phyloP scores from a whole-genome alignment of 352 stramenopile species.

The Phytophthora brassicae region DNA sequence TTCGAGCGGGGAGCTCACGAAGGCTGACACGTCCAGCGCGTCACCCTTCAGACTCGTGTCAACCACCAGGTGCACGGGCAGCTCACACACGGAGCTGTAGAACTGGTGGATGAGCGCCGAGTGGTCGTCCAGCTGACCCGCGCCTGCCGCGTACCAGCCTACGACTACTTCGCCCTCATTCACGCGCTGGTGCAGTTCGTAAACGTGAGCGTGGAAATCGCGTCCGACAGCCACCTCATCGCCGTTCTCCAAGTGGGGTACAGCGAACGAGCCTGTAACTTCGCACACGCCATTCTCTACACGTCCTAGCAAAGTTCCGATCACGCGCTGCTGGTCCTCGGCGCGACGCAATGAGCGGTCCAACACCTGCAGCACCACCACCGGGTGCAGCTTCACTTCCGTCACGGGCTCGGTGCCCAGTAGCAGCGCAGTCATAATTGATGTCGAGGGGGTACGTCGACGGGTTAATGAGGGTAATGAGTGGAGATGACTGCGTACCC shows the following conservation, averaged over 20 bases:
- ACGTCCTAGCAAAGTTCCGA: constrained; percentile 95
- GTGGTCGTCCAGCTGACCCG: constrained; percentile 90
- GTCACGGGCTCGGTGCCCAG: constrained; percentile 81
- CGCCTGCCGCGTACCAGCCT: constrained; percentile 94
- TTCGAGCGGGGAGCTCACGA: constrained; percentile 88
- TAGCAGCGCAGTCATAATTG: constrained; percentile 49
- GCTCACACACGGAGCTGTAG: constrained; percentile 93
- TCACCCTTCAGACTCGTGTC: constrained; percentile 88
- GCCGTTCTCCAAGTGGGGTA: constrained; percentile 95
- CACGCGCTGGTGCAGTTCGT: constrained; percentile 93
- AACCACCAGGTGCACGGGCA: constrained; percentile 94
- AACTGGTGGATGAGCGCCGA: constrained; percentile 98
- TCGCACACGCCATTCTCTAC: constrained; percentile 87
- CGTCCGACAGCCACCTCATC: constrained; percentile 97
- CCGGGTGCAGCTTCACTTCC: constrained; percentile 91
- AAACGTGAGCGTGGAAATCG: constrained; percentile 98
- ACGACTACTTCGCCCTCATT: constrained; percentile 96
- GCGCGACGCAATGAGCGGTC: constrained; percentile 95
- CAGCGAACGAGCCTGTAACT: constrained; percentile 96
- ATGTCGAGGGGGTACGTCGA: not conserved
- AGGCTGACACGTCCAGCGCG: constrained; percentile 91
- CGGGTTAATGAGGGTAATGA: not conserved
- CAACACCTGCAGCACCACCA: constrained; percentile 97
- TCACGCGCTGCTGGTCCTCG: constrained; percentile 94
- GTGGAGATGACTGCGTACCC: too few species aligned